These are phyloP conservation scores for Mortierella sp. DNA, from an alignment of 371 early-diverging fungal genomes.

Conservation along the genomic window DNA sequence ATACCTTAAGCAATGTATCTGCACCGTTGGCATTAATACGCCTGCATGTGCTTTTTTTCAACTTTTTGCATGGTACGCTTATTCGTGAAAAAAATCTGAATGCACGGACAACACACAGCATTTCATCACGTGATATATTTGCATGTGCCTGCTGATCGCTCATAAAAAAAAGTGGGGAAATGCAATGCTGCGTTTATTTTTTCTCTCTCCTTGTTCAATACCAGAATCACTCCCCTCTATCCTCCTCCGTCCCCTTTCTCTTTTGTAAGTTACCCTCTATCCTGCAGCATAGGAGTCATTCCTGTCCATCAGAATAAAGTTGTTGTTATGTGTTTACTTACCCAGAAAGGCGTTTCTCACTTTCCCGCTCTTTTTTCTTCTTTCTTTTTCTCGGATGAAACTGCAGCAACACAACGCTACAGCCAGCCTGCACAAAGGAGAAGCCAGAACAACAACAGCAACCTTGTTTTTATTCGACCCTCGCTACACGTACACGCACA, in stretches of 20 bases:
- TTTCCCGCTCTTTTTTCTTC: slow-evolving; percentile 6
- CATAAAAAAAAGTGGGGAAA: not conserved
- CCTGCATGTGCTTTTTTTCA: too few species aligned
- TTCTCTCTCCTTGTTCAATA: not conserved
- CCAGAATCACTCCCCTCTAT: not conserved
- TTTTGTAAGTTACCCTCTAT: not conserved
- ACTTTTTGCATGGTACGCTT: not conserved
- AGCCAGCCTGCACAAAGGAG: too few species aligned
- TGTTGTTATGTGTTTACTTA: not conserved
- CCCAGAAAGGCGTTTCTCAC: not conserved
- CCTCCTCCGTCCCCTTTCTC: not conserved
- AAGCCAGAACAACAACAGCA: not conserved
- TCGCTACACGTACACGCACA: not conserved
- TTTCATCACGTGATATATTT: not conserved
- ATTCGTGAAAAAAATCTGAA: not conserved
- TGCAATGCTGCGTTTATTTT: not conserved
- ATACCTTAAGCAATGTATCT: too few species aligned
- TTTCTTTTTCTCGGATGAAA: not conserved
- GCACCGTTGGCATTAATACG: too few species aligned
- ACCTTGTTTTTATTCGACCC: not conserved
- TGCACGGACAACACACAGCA: not conserved
- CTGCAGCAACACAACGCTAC: not conserved
- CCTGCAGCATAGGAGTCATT: not conserved
- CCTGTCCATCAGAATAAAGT: too few species aligned
- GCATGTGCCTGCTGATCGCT: not conserved